Conservation (phyloP, 495 filamentous ascomycete genomes). For the Aspergillus sclerotiicarbonarius region DNA sequence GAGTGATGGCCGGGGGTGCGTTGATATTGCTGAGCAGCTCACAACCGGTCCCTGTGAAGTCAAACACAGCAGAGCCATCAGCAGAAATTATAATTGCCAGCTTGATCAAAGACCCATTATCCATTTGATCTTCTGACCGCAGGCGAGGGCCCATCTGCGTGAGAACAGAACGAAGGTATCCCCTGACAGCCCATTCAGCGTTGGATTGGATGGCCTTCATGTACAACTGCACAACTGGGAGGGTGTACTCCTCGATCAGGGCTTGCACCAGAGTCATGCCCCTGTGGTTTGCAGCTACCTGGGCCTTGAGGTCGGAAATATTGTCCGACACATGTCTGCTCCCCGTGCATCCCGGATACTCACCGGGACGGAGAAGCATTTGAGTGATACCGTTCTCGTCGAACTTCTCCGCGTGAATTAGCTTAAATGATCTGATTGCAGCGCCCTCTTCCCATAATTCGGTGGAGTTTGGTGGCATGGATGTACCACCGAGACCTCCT, state of each 20-base stretch:
- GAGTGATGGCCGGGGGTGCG: constrained; percentile 83
- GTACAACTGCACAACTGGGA: constrained; percentile 86
- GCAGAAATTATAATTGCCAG: constrained; percentile 81
- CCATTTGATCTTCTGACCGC: constrained; percentile 88
- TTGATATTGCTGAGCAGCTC: constrained; percentile 92
- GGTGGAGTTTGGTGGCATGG: constrained; percentile 90
- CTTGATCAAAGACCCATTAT: constrained; percentile 85
- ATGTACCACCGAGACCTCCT: constrained; percentile 78
- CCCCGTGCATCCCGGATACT: constrained; percentile 80
- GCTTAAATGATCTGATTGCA: constrained; percentile 85
- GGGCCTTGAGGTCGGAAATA: constrained; percentile 90
- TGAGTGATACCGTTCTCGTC: constrained; percentile 80
- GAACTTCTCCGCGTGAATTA: constrained; percentile 86
- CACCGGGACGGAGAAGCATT: constrained; percentile 81
- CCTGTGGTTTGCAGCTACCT: constrained; percentile 93
- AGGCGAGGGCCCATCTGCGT: constrained; percentile 67
- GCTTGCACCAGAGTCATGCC: constrained; percentile 83
- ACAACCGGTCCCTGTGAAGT: constrained; percentile 79
- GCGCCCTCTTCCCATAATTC: constrained; percentile 94
- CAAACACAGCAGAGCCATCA: constrained; percentile 83
- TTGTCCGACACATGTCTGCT: constrained; percentile 89
- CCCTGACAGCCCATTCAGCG: constrained; percentile 75
- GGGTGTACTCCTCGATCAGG: constrained; percentile 87
- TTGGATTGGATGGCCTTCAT: constrained; percentile 92
- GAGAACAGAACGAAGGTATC: constrained; percentile 73